phyloP scores from a whole-genome alignment of 2,329 filamentous ascomycete genomes.

The Neonectria neomacrospora region DNA sequence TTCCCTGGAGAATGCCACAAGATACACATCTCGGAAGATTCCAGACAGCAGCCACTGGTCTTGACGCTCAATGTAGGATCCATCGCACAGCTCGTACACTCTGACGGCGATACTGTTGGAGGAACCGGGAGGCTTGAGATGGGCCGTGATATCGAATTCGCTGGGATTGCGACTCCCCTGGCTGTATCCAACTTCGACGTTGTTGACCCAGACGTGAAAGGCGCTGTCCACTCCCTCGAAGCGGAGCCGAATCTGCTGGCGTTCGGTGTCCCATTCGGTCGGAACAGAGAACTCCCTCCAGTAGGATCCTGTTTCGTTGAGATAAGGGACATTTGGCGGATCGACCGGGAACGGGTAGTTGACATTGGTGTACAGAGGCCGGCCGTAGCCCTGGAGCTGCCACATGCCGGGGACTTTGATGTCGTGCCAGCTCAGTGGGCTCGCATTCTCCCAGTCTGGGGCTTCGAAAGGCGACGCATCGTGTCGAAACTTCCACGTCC shows the following conservation, averaged over 20 bases:
- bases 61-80: slow-evolving; percentile 74
- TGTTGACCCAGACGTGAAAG: slow-evolving; percentile 76
- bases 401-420: slow-evolving; percentile 71
- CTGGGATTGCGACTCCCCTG: slow-evolving; percentile 74
- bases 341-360: slow-evolving; percentile 71
- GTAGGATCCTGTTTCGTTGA: slow-evolving; percentile 73
- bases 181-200: slow-evolving; percentile 70
- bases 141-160: slow-evolving; percentile 73
- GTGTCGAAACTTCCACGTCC: slow-evolving; percentile 53
- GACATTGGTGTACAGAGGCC: slow-evolving; percentile 74
- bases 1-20: slow-evolving; percentile 66
- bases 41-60: slow-evolving; percentile 74
- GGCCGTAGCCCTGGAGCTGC: slow-evolving; percentile 74
- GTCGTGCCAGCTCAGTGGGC: slow-evolving; percentile 51
- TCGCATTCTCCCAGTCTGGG: slow-evolving; percentile 28
- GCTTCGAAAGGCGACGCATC: slow-evolving; percentile 48
- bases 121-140: slow-evolving; percentile 52
- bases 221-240: slow-evolving; percentile 78
- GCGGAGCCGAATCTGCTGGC: slow-evolving; percentile 64
- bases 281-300: slow-evolving; percentile 65
- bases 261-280: slow-evolving; percentile 51
- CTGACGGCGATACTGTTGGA: slow-evolving; percentile 67
- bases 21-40: slow-evolving; percentile 73
- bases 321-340: slow-evolving; percentile 68
- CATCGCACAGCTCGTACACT: slow-evolving; percentile 76